phyloP scores from a whole-genome alignment of 768 basidiomycete genomes.

The Gloeopeniophorella convolvens region DNA sequence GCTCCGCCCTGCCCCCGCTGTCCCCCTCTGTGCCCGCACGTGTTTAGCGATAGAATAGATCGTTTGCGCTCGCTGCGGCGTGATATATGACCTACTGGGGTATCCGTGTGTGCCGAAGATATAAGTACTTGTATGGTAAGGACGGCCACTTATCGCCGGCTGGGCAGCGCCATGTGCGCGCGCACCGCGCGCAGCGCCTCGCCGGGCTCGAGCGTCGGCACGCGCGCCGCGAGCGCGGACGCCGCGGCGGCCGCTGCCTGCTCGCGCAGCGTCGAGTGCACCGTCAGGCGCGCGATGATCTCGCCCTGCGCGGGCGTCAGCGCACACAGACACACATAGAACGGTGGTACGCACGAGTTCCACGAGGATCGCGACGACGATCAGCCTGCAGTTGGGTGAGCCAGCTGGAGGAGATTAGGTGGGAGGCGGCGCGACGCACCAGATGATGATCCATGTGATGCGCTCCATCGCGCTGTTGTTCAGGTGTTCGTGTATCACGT shows the following conservation, averaged over 20 bases:
- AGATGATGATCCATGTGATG: constrained; percentile 78
- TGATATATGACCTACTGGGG: no score
- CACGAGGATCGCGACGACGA: constrained; percentile 84
- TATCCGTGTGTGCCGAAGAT: no score
- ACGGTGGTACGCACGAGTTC: constrained; percentile 52
- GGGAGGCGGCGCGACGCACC: constrained; percentile 33
- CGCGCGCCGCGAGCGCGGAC: background rate
- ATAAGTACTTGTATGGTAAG: no score
- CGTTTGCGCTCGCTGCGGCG: no score
- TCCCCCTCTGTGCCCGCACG: no score
- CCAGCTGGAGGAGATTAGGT: constrained; percentile 21
- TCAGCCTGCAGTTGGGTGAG: constrained; percentile 52
- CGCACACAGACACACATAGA: background rate
- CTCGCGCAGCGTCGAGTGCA: constrained; percentile 44
- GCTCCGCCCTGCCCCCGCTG: no score
- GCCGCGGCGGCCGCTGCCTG: background rate
- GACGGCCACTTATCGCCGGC: no score
- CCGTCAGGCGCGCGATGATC: constrained; percentile 66
- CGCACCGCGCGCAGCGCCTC: background rate
- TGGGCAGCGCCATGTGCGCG: background rate
- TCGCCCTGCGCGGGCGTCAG: constrained; percentile 51
- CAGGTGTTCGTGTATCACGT: constrained; percentile 89
- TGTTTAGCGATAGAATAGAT: no score
- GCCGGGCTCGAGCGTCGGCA: background rate
- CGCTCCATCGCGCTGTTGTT: constrained; percentile 87